Evolutionary conservation across 2,329 filamentous ascomycete species (phyloP).

Genomic region (Fusarium solani-melongenae): DNA sequence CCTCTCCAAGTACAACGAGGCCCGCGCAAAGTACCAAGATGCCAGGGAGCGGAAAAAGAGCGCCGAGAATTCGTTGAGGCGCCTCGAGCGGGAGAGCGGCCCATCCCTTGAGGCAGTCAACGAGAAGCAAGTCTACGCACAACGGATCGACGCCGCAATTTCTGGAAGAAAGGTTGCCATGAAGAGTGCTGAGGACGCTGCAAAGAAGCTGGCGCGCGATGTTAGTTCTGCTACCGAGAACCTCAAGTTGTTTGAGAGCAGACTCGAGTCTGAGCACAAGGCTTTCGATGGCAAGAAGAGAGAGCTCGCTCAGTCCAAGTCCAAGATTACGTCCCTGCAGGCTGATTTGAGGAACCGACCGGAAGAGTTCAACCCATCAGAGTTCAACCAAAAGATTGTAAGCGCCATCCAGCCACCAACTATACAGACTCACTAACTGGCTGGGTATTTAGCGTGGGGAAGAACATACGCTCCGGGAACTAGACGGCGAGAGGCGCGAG

Average conservation of each 20-base stretch:
- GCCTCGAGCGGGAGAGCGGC: slow-evolving; percentile 68
- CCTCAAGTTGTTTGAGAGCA: slow-evolving; percentile 56
- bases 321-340: slow-evolving; percentile 71
- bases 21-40: slow-evolving; percentile 58
- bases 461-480: slow-evolving; percentile 66
- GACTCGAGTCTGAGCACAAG: slow-evolving; percentile 63
- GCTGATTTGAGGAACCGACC: slow-evolving; percentile 71
- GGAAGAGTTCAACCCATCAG: slow-evolving; percentile 73
- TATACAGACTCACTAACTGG: slow-evolving; percentile 39
- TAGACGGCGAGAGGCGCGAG: slow-evolving; percentile 56
- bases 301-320: slow-evolving; percentile 61
- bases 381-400: slow-evolving; percentile 80
- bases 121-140: slow-evolving; percentile 74
- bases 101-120: slow-evolving; percentile 78
- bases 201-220: slow-evolving; percentile 56
- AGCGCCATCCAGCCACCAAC: slow-evolving; percentile 45
- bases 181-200: slow-evolving; percentile 63
- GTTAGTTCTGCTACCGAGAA: slow-evolving; percentile 50
- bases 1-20: slow-evolving; percentile 71
- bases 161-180: slow-evolving; percentile 65
- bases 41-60: slow-evolving; percentile 66
- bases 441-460: slow-evolving; percentile 63
- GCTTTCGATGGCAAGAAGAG: slow-evolving; percentile 61
- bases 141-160: slow-evolving; percentile 66
- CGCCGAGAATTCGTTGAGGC: slow-evolving; percentile 66